Percentiles rank a stretch among this genome's conserved stretches.
These are phyloP conservation scores for Talaromyces sp. DNA, from an alignment of 2,329 filamentous ascomycete genomes.

Conservation along the genomic window DNA sequence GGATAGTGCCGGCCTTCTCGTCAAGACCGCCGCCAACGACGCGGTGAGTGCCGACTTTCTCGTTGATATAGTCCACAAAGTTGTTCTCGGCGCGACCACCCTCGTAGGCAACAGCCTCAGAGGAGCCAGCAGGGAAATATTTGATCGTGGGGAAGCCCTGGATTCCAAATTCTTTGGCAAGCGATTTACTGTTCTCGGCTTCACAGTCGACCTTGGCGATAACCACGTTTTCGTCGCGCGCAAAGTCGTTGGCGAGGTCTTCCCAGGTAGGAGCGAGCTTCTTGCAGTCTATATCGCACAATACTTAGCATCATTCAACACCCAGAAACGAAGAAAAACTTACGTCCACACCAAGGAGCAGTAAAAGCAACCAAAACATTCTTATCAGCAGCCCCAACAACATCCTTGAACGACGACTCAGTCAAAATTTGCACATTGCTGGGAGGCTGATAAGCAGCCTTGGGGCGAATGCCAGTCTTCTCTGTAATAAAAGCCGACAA, in stretches of 20 bases:
- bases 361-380: constrained; percentile 94
- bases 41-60: constrained; percentile 84
- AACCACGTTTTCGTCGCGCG: constrained; percentile 70
- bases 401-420: constrained; percentile 72
- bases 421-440: constrained; percentile 77
- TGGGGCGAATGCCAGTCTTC: constrained; percentile 81
- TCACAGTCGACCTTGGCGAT: constrained; percentile 97
- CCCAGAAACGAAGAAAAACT: constrained; percentile 35
- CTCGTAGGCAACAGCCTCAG: constrained; percentile 66
- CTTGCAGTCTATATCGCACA: constrained; percentile 78
- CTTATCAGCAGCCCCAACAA: constrained; percentile 77
- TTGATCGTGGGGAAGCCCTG: constrained; percentile 94
- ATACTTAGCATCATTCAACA: neutral
- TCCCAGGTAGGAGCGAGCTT: constrained; percentile 87
- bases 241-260: constrained; percentile 75
- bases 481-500: constrained; percentile 75
- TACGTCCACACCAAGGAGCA: constrained; percentile 97
- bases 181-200: constrained; percentile 75
- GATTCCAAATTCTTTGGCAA: constrained; percentile 72
- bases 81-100: constrained; percentile 73
- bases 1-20: constrained; percentile 74
- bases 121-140: constrained; percentile 86
- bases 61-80: constrained; percentile 79
- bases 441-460: constrained; percentile 59
- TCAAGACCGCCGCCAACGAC: constrained; percentile 76